A percentile compares a stretch with the other conserved stretches of the same genome.
Conservation (phyloP, 257 asterid species). For the Solanum lycopersicoides region DNA sequence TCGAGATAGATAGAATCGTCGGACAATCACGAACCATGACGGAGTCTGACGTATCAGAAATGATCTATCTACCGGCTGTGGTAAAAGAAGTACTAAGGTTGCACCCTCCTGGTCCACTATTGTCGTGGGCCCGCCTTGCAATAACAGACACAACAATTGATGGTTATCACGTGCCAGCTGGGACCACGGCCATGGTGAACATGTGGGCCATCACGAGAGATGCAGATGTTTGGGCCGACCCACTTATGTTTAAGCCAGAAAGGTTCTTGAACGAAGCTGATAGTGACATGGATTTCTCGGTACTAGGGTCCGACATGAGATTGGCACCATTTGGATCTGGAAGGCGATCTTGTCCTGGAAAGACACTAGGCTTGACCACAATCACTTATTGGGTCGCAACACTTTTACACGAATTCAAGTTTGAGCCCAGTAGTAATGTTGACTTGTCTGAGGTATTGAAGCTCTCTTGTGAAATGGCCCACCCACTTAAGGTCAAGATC, state of each 20-base stretch:
- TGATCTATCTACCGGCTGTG: slow-evolving; percentile 53
- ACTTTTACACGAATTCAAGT: slow-evolving; percentile 46
- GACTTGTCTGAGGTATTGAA: slow-evolving; percentile 44
- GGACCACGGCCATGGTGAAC: slow-evolving; percentile 78
- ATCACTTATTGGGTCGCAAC: slow-evolving; percentile 63
- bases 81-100: slow-evolving; percentile 65
- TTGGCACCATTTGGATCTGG: slow-evolving; percentile 89
- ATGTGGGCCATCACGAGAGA: slow-evolving; percentile 93
- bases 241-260: slow-evolving; percentile 45
- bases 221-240: slow-evolving; percentile 46
- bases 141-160: slow-evolving; percentile 43
- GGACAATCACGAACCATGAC: slow-evolving; percentile 37
- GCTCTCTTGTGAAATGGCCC: slow-evolving; percentile 12
- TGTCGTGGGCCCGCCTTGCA: slow-evolving; percentile 78
- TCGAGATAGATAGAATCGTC: slow-evolving; percentile 46
- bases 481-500: not conserved
- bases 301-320: slow-evolving; percentile 59
- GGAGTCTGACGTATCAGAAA: slow-evolving; percentile 41
- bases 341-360: slow-evolving; percentile 75
- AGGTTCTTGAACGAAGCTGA: slow-evolving; percentile 24
- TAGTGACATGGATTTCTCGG: slow-evolving; percentile 7
- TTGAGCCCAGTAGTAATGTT: not conserved
- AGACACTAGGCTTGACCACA: slow-evolving; percentile 46
- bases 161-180: slow-evolving; percentile 59
- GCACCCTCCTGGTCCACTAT: slow-evolving; percentile 91